phyloP scores from a whole-genome alignment of 2,329 filamentous ascomycete species.

The Xylariaceae sp. region DNA sequence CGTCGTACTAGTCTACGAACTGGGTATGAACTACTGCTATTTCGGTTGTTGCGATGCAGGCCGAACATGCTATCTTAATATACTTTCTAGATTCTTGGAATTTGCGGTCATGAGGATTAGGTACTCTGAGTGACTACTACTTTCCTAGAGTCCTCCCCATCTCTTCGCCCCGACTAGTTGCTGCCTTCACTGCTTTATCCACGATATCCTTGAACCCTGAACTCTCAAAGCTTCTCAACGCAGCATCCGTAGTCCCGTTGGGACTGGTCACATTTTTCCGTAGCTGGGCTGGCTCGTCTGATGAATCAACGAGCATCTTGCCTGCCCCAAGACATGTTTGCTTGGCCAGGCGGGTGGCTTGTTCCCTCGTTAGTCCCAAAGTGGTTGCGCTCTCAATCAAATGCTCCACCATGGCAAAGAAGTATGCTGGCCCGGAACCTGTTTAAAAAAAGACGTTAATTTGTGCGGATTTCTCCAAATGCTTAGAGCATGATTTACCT shows the following conservation, averaged over 20 bases:
- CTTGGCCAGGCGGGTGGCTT: slow-evolving; percentile 52
- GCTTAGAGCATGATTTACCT: slow-evolving; percentile 38
- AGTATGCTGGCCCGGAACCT: slow-evolving; percentile 57
- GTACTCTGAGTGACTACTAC: slow-evolving; percentile 5
- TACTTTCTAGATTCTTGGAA: too few species aligned
- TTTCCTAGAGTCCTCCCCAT: slow-evolving; percentile 43
- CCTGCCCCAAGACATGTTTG: slow-evolving; percentile 56
- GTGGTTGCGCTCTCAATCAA: slow-evolving; percentile 47
- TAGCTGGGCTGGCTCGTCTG: slow-evolving; percentile 49
- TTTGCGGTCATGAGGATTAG: too few species aligned
- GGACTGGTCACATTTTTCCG: slow-evolving; percentile 56
- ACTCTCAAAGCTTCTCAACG: slow-evolving; percentile 51
- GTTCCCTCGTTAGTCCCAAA: slow-evolving; percentile 50
- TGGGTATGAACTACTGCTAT: too few species aligned
- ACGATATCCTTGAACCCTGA: slow-evolving; percentile 48
- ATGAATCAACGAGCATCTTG: slow-evolving; percentile 52
- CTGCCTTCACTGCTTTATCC: slow-evolving; percentile 50
- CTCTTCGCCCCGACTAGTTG: slow-evolving; percentile 46
- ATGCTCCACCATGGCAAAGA: slow-evolving; percentile 57
- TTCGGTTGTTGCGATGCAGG: too few species aligned
- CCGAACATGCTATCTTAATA: too few species aligned
- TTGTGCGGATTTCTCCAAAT: slow-evolving; percentile 1
- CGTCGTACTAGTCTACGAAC: too few species aligned
- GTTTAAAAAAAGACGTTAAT: background rate
- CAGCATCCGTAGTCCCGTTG: slow-evolving; percentile 54